Evolutionary conservation across 352 stramenopile species (phyloP).

Genomic region (Phytophthora megakarya): DNA sequence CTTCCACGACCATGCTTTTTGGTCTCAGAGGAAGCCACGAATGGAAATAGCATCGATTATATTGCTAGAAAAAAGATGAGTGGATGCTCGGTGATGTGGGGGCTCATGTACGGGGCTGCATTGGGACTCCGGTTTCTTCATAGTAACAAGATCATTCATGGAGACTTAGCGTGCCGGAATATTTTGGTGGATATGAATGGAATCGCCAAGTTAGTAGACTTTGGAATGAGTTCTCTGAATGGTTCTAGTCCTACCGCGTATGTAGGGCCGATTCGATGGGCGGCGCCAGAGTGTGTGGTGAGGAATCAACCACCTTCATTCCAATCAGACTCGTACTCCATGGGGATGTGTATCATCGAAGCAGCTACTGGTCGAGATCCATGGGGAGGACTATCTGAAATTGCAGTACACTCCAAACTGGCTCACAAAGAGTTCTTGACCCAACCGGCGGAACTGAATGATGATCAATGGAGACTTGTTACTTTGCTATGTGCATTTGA

Average conservation of each 20-base stretch:
- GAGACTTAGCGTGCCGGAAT: slow-evolving; percentile 29
- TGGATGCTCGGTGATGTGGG: slow-evolving; percentile 8
- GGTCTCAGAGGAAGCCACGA: slow-evolving; percentile 18
- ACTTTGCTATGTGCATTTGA: background rate
- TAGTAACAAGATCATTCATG: slow-evolving; percentile 15
- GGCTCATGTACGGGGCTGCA: slow-evolving; percentile 25
- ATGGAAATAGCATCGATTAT: background rate
- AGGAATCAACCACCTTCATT: background rate
- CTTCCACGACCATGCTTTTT: slow-evolving; percentile 20
- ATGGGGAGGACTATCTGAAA: background rate
- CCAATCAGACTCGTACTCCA: slow-evolving; percentile 4
- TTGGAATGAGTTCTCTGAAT: slow-evolving; percentile 21
- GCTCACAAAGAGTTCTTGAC: background rate
- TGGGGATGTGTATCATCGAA: slow-evolving; percentile 16
- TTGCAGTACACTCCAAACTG: background rate
- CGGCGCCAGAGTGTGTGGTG: slow-evolving; percentile 8
- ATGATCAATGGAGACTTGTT: background rate
- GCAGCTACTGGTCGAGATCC: background rate
- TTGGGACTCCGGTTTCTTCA: slow-evolving; percentile 25
- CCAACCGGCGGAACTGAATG: background rate
- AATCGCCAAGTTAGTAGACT: slow-evolving; percentile 28
- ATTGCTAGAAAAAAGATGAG: background rate
- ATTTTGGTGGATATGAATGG: slow-evolving; percentile 22
- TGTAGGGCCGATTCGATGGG: slow-evolving; percentile 6
- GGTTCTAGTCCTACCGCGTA: background rate